A percentile compares a stretch with the other conserved stretches of the same genome.
Evolutionary conservation across 2,329 filamentous ascomycete genomes (phyloP).

Genomic region (Colletotrichum horii): DNA sequence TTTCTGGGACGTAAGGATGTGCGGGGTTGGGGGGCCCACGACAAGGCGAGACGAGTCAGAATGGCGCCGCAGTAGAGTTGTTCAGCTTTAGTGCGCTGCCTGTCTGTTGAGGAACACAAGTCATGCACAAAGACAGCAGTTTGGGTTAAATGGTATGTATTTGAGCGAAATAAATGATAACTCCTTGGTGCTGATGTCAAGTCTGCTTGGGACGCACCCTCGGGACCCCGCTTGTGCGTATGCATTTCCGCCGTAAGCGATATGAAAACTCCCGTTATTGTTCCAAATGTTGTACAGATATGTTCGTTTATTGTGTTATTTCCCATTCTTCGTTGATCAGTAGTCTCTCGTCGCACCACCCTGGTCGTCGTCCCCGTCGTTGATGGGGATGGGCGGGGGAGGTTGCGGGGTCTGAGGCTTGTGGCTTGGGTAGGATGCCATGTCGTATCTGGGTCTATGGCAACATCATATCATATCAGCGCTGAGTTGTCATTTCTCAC

Average conservation of each 20-base stretch:
- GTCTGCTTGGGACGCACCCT: not conserved
- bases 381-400: constrained; percentile 23
- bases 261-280: not conserved
- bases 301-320: not conserved
- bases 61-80: not conserved
- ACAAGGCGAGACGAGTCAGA: not conserved
- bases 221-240: not conserved
- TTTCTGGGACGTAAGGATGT: not conserved
- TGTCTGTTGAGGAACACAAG: not conserved
- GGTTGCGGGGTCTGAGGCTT: constrained; percentile 24
- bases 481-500: not conserved
- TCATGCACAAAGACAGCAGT: not conserved
- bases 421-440: constrained; percentile 19
- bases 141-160: not conserved
- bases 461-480: not conserved
- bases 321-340: not conserved
- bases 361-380: constrained; percentile 20
- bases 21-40: not conserved
- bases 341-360: constrained; percentile 21
- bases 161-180: not conserved
- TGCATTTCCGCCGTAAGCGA: not conserved
- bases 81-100: not conserved
- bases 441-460: not conserved
- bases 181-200: not conserved
- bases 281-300: not conserved